Percentiles rank a stretch among this genome's conserved stretches.
Conservation (phyloP, 1,284 basidiomycete species). For the Naganishia liquefaciens region DNA sequence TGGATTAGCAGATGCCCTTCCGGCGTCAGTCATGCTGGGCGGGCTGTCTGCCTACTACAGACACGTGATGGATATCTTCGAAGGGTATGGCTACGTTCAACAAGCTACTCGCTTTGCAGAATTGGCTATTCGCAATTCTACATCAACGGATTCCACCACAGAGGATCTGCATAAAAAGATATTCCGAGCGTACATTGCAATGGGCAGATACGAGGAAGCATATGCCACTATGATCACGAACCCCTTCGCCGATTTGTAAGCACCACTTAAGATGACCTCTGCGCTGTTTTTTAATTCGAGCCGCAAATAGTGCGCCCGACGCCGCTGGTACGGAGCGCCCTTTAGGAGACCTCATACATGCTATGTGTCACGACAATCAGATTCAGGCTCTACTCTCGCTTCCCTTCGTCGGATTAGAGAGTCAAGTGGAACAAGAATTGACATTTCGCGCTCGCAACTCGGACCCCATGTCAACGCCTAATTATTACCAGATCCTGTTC, state of each 20-base stretch:
- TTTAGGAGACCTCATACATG: conserved; percentile 64
- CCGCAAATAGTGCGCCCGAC: conserved; percentile 11
- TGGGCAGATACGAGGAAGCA: conserved; percentile 78
- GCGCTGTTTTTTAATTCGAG: neutral
- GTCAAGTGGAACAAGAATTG: conserved; percentile 84
- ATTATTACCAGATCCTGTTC: conserved; percentile 92
- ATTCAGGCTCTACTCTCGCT: conserved; percentile 76
- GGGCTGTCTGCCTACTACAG: conserved; percentile 73
- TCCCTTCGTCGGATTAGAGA: conserved; percentile 81
- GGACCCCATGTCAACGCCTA: conserved; percentile 79
- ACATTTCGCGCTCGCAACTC: conserved; percentile 93
- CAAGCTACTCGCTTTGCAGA: conserved; percentile 74
- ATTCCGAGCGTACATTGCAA: conserved; percentile 72
- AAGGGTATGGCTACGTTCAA: conserved; percentile 60
- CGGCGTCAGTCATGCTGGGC: conserved; percentile 61
- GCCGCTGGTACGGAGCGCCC: conserved; percentile 29
- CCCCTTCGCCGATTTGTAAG: conserved; percentile 75
- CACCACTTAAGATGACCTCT: conserved; percentile 35
- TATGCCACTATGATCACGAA: conserved; percentile 73
- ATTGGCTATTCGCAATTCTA: conserved; percentile 67
- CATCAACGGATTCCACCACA: conserved; percentile 61
- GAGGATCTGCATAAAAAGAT: conserved; percentile 72
- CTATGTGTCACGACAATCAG: conserved; percentile 88
- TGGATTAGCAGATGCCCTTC: conserved; percentile 65
- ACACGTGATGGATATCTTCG: conserved; percentile 73